Percentiles rank a stretch among this genome's conserved stretches.
phyloP scores from a whole-genome alignment of 352 stramenopile genomes.

The Globisporangium uncinulatum region DNA sequence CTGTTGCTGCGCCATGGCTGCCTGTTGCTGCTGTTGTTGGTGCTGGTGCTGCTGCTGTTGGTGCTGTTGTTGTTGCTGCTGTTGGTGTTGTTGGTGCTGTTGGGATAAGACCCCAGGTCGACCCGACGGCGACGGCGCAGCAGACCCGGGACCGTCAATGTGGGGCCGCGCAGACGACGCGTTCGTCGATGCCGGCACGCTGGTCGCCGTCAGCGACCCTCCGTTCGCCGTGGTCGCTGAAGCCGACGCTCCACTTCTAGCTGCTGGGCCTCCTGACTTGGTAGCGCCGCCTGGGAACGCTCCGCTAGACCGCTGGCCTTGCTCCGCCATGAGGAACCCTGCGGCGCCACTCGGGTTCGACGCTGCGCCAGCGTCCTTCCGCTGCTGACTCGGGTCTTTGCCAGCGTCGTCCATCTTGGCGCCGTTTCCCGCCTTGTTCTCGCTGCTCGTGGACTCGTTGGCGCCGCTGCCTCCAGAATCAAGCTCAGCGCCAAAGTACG shows the following conservation, averaged over 20 bases:
- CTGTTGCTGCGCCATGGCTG: conserved; percentile 14
- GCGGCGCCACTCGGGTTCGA: conserved; percentile 7
- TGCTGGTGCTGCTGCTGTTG: conserved; percentile 22
- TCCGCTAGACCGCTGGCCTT: conserved; percentile 6
- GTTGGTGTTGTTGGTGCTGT: conserved; percentile 22
- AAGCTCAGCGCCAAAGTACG: conserved; percentile 71
- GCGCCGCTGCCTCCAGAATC: conserved; percentile 14
- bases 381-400: conserved; percentile 24
- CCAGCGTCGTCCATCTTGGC: conserved; percentile 18
- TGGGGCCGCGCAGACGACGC: conserved; percentile 64
- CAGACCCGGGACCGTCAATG: conserved; percentile 33
- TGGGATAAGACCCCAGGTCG: conserved; percentile 6
- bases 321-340: conserved; percentile 17
- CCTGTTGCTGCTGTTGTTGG: conserved; percentile 21
- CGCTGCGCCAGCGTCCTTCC: conserved; percentile 3
- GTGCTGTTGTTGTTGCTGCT: conserved; percentile 30
- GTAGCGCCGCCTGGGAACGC: conserved; percentile 8
- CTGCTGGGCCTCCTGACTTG: conserved; percentile 2
- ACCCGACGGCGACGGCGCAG: conserved; percentile 15
- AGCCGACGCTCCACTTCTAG: conserved; percentile 2
- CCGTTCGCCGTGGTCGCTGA: too few relatives aligned
- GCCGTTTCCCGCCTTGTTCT: conserved; percentile 28
- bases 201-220: too few relatives aligned
- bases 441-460: conserved; percentile 22
- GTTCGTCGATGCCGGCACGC: conserved; percentile 26